Conservation (phyloP, 495 filamentous ascomycete genomes). For the Annulohypoxylon bovei region DNA sequence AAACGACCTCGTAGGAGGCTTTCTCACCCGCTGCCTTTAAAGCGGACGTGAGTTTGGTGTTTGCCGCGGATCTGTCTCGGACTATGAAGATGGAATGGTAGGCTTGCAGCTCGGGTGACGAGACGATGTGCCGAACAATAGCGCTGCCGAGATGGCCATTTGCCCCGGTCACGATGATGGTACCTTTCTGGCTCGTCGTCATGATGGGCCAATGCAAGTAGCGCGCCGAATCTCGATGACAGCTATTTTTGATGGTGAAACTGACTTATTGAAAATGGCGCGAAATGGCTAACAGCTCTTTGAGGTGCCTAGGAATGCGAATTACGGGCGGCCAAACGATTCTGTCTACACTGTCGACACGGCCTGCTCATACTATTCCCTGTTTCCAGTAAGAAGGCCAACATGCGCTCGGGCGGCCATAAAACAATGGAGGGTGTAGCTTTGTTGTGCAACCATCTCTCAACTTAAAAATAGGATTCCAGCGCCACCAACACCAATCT, state of each 20-base stretch:
- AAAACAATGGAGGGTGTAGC: too few species aligned
- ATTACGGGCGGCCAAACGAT: too few species aligned
- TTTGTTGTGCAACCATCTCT: too few species aligned
- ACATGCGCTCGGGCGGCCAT: too few species aligned
- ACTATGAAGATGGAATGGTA: conserved; percentile 1
- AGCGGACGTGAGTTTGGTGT: neutral
- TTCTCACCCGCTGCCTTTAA: neutral
- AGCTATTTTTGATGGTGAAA: neutral
- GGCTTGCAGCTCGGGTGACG: neutral
- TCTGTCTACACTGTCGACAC: neutral
- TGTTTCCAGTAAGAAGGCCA: too few species aligned
- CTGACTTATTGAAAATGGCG: too few species aligned
- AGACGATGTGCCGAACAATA: neutral
- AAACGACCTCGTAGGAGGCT: neutral
- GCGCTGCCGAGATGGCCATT: neutral
- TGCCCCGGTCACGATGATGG: neutral
- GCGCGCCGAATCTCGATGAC: neutral
- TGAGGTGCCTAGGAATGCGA: too few species aligned
- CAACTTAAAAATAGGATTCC: neutral
- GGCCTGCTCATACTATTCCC: too few species aligned
- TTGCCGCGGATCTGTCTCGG: neutral
- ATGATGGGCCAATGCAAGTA: neutral
- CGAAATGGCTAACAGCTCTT: too few species aligned
- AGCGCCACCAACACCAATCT: neutral
- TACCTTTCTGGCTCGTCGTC: neutral